Evolutionary conservation across 176 grass and related monocot genomes (phyloP), one percentile per base, ranked within the genome.

Genomic region (Bothriochloa decipiens): DNA sequence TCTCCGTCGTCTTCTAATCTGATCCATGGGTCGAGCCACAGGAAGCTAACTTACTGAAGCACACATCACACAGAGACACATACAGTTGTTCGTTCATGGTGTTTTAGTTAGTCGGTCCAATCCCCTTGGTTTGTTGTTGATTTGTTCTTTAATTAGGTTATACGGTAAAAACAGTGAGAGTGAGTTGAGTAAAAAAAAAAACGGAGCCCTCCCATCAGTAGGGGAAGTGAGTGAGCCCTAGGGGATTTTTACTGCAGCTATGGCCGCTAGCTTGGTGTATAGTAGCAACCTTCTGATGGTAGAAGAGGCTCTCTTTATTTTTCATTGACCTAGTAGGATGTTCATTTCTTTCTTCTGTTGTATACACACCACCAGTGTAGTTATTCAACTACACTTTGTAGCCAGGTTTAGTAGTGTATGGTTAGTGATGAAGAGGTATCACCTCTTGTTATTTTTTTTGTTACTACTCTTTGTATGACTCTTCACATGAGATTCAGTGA

Each of bases 1-100:
- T 88, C 87, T 95, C 96, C 0, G 93, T 92, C 47, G 88, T 92
- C 47, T 93, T 93, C 81, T 98, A 86, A 86, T 23, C 45, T 46
- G 12, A 46, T 46, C 46, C 46, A 49, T 49, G 46, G 46, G 2
- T 32, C 29, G 29, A 49, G 46, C 46, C 46, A 16, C 46, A 47
- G 11, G 29, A 58, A 58, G 79, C 80, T 71, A 82, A 72, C 80
- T 43, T 15, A 45, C 80, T 71, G 37, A 82, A 84, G 33, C 40
- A 27, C 40, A 37, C 26, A 66, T 32, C 2, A 10, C 4, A 41
- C 72, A 57, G 5, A 57, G 2, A 55, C 13, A 55, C 26, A 79
- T 5, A 74, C 82, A 67, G 26, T 75, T 55, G 57, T 65, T 65
- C 5, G 61, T 55, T 76, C 1, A n/a, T 76, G 72, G 82, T 84